Base-by-base conservation (phyloP, 176 grass and related monocot species). In the Oryza meyeriana region DNA sequence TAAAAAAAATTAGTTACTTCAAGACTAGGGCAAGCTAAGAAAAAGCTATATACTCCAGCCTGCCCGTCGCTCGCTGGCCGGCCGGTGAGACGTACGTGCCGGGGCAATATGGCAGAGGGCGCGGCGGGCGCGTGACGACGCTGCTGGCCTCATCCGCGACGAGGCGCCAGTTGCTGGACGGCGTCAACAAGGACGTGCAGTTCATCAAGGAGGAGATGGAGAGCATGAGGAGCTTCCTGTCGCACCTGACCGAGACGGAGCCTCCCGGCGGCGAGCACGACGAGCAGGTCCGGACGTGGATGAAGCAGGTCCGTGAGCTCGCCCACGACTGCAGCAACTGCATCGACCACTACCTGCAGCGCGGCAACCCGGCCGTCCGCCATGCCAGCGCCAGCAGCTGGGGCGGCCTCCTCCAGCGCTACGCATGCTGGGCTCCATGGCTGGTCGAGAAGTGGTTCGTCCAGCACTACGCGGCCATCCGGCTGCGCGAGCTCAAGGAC, bases 141-240 rank as follows among this genome's bases (percentile, higher is more conserved):
- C 71, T 74, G 28, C 45, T 74, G 29, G 45, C 3, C 10, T 75
- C 0, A 57, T 75, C 47, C 29, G 29, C 1, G 50, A 58, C 4
- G 72, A 75, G 72, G 5, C 18, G 30, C n/a, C 29, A 3, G 47
- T 17, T 34, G 30, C 72, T 75, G 10, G 10, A 3, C 1, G 17
- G 72, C 4, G 45, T 75, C 18, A 3, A 5, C 10, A 8, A 1
- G 10, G 72, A 75, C 72, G 72, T 75, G 50, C 20, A 36, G 30
- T 59, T 75, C 72, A 75, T 75, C 31, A n/a, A 16, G 50, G 72
- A 75, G 50, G 72, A 75, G 72, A 75, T 75, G 72, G 30, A 58
- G 72, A 75, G 72, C 72, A 75, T 75, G 72, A 35, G 14, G 10
- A 75, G 48, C 72, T 75, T 75, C 72, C 72, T 75, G 20, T 3